These are phyloP conservation scores for Pyracantha coccinea DNA, from an alignment of 331 rosid species.

Conservation along the genomic window DNA sequence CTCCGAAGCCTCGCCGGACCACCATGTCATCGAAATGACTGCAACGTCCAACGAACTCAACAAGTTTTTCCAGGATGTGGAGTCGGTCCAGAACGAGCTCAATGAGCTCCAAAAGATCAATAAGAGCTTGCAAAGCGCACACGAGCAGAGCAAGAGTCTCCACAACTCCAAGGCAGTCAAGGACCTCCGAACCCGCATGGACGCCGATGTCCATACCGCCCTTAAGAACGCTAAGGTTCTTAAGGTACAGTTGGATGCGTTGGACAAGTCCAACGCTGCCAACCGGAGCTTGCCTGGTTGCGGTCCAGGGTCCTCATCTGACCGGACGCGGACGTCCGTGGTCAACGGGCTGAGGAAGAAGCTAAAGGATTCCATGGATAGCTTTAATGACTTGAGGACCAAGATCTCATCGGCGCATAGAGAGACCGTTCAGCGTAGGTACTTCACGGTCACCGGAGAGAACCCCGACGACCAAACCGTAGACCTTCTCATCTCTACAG, in stretches of 20 bases:
- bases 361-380: slow-evolving; percentile 77
- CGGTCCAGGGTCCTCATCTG: slow-evolving; percentile 89
- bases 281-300: slow-evolving; percentile 64
- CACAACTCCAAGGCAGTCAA: slow-evolving; percentile 66
- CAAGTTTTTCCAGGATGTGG: slow-evolving; percentile 76
- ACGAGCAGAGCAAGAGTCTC: slow-evolving; percentile 68
- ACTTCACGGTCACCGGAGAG: slow-evolving; percentile 91
- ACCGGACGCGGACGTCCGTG: slow-evolving; percentile 74
- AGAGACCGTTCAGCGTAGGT: slow-evolving; percentile 86
- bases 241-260: slow-evolving; percentile 64
- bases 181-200: slow-evolving; percentile 83
- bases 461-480: slow-evolving; percentile 84
- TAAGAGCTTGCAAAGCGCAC: slow-evolving; percentile 30
- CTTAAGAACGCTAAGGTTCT: slow-evolving; percentile 77
- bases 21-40: slow-evolving; percentile 69
- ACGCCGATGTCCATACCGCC: slow-evolving; percentile 55
- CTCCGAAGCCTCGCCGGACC: slow-evolving; percentile 40
- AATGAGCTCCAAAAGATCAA: slow-evolving; percentile 50
- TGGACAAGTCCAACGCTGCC: slow-evolving; percentile 76
- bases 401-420: slow-evolving; percentile 68
- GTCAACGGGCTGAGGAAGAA: slow-evolving; percentile 85
- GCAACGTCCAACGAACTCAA: slow-evolving; percentile 34
- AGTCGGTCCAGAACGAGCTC: slow-evolving; percentile 68
- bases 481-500: slow-evolving; percentile 82
- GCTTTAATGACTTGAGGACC: slow-evolving; percentile 51